phyloP scores from a whole-genome alignment of 768 basidiomycete species.

The Solioccasus polychromus region DNA sequence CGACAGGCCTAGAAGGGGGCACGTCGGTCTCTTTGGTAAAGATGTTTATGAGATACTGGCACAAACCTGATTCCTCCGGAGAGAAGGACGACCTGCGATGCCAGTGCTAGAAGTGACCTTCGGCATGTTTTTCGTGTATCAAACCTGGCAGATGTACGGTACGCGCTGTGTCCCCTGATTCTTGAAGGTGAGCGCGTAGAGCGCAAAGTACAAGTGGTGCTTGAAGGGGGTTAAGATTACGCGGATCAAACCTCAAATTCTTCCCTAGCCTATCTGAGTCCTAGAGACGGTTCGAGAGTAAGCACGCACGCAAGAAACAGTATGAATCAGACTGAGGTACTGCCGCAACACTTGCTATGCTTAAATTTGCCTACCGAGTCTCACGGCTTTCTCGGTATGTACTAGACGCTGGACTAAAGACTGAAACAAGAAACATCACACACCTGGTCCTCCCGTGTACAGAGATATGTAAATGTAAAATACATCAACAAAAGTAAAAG shows the following conservation, averaged over 20 bases:
- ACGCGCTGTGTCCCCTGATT: constrained; percentile 4
- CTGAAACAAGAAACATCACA: too few relatives aligned
- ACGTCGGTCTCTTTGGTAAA: constrained; percentile 4
- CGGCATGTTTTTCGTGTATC: constrained; percentile 50
- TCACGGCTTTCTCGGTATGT: too few relatives aligned
- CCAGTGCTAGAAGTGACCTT: constrained; percentile 45
- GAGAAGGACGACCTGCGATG: constrained; percentile 52
- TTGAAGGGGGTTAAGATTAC: neutral
- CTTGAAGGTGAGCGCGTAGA: neutral
- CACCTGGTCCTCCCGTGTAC: too few relatives aligned
- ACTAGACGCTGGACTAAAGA: neutral
- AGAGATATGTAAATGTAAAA: too few relatives aligned
- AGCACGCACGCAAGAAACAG: constrained; percentile 1
- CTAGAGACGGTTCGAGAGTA: constrained; percentile 1
- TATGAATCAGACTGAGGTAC: neutral
- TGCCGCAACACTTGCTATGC: constrained; percentile 8
- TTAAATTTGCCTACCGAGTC: constrained; percentile 17
- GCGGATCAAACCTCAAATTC: neutral
- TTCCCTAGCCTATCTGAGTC: neutral
- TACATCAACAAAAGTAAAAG: too few relatives aligned
- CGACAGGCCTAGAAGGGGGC: constrained; percentile 58
- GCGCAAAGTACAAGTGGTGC: neutral
- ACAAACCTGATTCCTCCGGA: constrained; percentile 75
- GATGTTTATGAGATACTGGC: constrained; percentile 2
- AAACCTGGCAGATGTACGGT: neutral